These are phyloP conservation scores for Wilhelminamyces savonicus DNA, from an alignment of 805 yeast species.

Conservation along the genomic window DNA sequence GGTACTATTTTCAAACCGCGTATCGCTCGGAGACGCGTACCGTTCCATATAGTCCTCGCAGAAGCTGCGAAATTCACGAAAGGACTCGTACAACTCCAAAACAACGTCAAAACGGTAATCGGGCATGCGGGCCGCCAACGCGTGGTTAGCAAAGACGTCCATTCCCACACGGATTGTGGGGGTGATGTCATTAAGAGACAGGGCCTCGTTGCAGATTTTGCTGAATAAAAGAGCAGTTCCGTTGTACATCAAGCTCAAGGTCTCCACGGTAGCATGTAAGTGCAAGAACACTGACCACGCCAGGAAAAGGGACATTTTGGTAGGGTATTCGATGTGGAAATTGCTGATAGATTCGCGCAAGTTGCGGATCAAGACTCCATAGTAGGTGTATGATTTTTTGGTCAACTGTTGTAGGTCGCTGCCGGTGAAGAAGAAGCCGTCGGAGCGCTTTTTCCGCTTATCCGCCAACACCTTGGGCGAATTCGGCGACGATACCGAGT, in stretches of 20 bases:
- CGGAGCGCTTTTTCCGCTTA: not conserved
- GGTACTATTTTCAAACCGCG: not conserved
- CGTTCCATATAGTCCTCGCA: not conserved
- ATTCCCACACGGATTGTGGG: conserved; percentile 13
- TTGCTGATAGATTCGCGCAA: conserved; percentile 24
- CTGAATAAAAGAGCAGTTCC: conserved; percentile 28
- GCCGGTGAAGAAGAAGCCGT: conserved; percentile 17
- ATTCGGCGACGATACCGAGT: not conserved
- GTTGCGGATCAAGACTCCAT: conserved; percentile 29
- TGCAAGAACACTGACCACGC: conserved; percentile 31
- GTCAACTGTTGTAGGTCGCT: conserved; percentile 24
- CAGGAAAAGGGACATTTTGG: conserved; percentile 29
- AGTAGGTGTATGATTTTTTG: conserved; percentile 24
- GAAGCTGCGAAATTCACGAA: conserved; percentile 15
- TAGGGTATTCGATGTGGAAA: conserved; percentile 29
- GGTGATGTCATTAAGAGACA: conserved; percentile 9
- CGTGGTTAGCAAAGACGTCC: conserved; percentile 16
- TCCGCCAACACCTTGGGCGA: no score
- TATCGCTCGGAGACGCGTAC: not conserved
- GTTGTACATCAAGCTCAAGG: conserved; percentile 24
- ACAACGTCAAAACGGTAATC: conserved; percentile 29
- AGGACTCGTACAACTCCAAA: conserved; percentile 16
- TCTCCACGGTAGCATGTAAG: conserved; percentile 23
- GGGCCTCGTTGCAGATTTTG: conserved; percentile 18
- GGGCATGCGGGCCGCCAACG: conserved; percentile 19